Percentiles rank a stretch among this genome's conserved stretches.
phyloP scores from a whole-genome alignment of 2,329 filamentous ascomycete genomes.

The Thyridium curvatum region DNA sequence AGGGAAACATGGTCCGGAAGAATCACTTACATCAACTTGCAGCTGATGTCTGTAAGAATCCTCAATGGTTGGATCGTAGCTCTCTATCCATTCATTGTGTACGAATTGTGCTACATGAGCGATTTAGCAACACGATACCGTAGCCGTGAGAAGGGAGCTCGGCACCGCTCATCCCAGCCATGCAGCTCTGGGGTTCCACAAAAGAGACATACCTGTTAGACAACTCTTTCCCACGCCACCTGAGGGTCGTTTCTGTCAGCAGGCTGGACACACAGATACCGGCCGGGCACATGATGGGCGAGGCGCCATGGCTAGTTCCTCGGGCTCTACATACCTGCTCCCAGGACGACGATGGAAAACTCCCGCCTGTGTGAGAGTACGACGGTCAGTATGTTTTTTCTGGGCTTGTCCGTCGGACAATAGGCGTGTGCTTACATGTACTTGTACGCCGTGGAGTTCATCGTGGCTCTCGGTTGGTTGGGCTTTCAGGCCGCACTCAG shows the following conservation, averaged over 20 bases:
- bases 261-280: constrained; percentile 2
- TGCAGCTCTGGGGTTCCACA: no score
- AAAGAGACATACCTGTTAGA: constrained; percentile 70
- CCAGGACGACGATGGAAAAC: constrained; percentile 77
- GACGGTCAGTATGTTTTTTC: neutral
- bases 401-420: no score
- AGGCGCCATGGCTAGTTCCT: no score
- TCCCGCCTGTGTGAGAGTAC: constrained; percentile 49
- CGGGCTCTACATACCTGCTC: constrained; percentile 54
- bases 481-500: no score
- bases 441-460: no score
- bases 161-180: no score
- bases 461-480: no score
- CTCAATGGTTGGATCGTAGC: constrained; percentile 74
- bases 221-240: constrained; percentile 91
- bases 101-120: constrained; percentile 72
- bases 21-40: constrained; percentile 70
- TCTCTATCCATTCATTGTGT: constrained; percentile 90
- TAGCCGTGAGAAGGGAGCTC: no score
- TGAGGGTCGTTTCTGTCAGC: constrained; percentile 31
- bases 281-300: no score
- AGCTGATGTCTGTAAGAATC: constrained; percentile 71
- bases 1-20: no score
- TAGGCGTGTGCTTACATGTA: no score
- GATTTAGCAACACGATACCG: constrained; percentile 7